Evolutionary conservation across 495 filamentous ascomycete genomes (phyloP).

Genomic region (Penicillium macrosclerotiorum): DNA sequence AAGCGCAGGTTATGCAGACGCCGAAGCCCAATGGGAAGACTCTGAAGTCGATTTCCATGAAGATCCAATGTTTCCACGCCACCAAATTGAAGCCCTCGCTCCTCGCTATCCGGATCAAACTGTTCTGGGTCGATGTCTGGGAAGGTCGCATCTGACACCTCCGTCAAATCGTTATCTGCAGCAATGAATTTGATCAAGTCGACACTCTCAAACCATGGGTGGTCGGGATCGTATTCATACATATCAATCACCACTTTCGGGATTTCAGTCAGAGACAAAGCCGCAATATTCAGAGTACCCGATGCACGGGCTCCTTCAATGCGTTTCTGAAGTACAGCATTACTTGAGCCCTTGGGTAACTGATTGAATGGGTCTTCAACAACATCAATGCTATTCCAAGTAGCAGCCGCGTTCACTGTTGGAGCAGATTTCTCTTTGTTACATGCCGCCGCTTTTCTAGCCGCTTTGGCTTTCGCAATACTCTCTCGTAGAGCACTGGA

Average conservation of each 20-base stretch:
- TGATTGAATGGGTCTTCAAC: slow-evolving; percentile 69
- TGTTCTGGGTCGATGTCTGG: slow-evolving; percentile 65
- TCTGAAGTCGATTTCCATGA: slow-evolving; percentile 73
- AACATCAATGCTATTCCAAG: slow-evolving; percentile 44
- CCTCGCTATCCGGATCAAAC: slow-evolving; percentile 58
- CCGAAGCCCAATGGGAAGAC: slow-evolving; percentile 72
- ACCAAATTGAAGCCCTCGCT: slow-evolving; percentile 73
- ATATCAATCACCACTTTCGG: slow-evolving; percentile 84
- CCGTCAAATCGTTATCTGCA: slow-evolving; percentile 86
- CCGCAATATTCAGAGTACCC: slow-evolving; percentile 86
- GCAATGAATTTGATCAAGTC: slow-evolving; percentile 86
- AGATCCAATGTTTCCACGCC: slow-evolving; percentile 81
- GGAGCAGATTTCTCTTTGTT: slow-evolving; percentile 13
- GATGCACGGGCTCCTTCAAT: slow-evolving; percentile 74
- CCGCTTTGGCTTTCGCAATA: slow-evolving; percentile 92
- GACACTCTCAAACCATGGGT: slow-evolving; percentile 80
- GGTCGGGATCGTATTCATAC: slow-evolving; percentile 72
- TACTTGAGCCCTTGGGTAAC: slow-evolving; percentile 57
- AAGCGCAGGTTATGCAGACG: slow-evolving; percentile 69
- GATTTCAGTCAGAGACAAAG: slow-evolving; percentile 75
- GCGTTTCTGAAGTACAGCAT: slow-evolving; percentile 66
- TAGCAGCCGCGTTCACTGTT: slow-evolving; percentile 24
- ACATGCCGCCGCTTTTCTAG: slow-evolving; percentile 61
- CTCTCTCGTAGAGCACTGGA: slow-evolving; percentile 82
- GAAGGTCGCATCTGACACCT: slow-evolving; percentile 69